Evolutionary conservation across 129 eudicot species (phyloP).

Genomic region (Flaveria linearis): DNA sequence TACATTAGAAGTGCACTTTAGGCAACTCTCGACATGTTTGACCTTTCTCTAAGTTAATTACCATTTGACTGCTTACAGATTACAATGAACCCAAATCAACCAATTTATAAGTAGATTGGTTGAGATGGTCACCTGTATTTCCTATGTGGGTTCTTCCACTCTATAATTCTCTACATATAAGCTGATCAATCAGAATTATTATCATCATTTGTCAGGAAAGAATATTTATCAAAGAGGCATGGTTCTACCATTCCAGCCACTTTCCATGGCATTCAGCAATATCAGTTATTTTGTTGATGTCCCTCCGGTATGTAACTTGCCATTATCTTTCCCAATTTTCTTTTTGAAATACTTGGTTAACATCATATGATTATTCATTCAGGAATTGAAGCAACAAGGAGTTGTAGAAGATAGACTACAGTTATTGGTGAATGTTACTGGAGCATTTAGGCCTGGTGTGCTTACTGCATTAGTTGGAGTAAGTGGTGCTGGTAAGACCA

Average conservation of each 20-base stretch:
- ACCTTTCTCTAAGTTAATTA: background rate
- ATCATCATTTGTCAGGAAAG: constrained; percentile 54
- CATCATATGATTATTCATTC: constrained; percentile 22
- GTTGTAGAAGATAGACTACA: constrained; percentile 70
- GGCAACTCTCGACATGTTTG: background rate
- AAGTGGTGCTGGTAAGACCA: constrained; percentile 99
- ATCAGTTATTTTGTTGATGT: constrained; percentile 87
- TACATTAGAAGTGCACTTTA: background rate
- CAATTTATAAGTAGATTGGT: background rate
- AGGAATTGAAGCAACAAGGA: constrained; percentile 97
- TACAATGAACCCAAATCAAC: background rate
- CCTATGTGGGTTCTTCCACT: constrained; percentile 3
- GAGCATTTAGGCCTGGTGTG: constrained; percentile 98
- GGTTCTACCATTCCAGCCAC: constrained; percentile 98
- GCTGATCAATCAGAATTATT: constrained; percentile 5
- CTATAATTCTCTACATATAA: constrained; percentile 12
- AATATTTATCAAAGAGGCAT: constrained; percentile 76
- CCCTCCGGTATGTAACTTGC: constrained; percentile 64
- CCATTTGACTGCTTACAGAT: background rate
- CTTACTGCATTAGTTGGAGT: constrained; percentile 99
- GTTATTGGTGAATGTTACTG: constrained; percentile 76
- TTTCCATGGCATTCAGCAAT: constrained; percentile 91
- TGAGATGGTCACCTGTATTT: background rate
- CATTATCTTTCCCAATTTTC: background rate
- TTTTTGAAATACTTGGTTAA: constrained; percentile 7